Evolutionary conservation across 179 eudicot species (phyloP).

Genomic region (Actinidia polygama): DNA sequence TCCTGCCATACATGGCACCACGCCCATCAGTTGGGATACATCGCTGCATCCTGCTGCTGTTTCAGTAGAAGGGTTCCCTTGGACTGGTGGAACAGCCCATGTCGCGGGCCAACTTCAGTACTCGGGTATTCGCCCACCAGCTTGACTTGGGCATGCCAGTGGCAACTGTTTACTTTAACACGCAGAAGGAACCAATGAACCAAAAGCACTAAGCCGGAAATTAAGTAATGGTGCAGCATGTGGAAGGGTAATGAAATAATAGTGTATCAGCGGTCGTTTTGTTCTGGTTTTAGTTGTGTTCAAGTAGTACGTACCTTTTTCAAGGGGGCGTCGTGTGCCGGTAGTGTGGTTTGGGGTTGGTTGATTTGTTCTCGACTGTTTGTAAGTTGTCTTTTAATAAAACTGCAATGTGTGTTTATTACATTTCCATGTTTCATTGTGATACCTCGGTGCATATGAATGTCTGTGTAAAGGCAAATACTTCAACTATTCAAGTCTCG

Average conservation of each 20-base stretch:
- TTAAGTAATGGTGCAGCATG: neutral
- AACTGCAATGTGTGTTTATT: no score
- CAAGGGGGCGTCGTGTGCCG: neutral
- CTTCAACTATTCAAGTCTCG: no score
- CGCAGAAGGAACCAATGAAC: constrained; percentile 61
- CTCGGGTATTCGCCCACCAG: constrained; percentile 51
- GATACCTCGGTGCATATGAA: no score
- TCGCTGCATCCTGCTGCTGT: constrained; percentile 51
- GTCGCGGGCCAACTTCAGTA: constrained; percentile 50
- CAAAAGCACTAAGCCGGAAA: neutral
- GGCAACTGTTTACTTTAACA: constrained; percentile 64
- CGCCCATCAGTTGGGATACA: constrained; percentile 64
- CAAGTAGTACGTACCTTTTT: neutral
- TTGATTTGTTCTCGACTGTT: neutral
- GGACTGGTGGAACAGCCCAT: constrained; percentile 37
- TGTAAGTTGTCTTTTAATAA: no score
- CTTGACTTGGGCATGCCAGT: constrained; percentile 58
- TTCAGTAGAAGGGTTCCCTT: constrained; percentile 39
- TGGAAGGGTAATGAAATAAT: neutral
- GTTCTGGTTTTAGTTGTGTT: neutral
- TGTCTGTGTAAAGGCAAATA: no score
- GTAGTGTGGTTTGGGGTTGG: neutral
- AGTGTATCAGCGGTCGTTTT: neutral
- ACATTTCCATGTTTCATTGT: no score
- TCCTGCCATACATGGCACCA: constrained; percentile 56